A percentile compares a stretch with the other conserved stretches of the same genome.
phyloP scores from a whole-genome alignment of 305 asterid species.

The Fraxinus sp. region DNA sequence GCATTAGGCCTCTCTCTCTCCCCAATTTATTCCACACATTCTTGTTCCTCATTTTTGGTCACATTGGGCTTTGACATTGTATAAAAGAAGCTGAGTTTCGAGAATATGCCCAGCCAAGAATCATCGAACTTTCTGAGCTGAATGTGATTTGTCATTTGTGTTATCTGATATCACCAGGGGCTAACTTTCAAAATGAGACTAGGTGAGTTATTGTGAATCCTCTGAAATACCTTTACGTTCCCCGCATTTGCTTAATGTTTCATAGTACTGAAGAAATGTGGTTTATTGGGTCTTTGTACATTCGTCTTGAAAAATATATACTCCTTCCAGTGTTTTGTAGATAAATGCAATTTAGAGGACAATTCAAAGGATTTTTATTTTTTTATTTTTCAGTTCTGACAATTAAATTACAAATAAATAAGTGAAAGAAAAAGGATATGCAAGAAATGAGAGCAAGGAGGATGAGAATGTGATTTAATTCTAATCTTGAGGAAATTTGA shows the following conservation, averaged over 20 bases:
- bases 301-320: neutral
- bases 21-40: conserved; percentile 15
- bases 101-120: conserved; percentile 29
- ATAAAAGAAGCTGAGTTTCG: conserved; percentile 26
- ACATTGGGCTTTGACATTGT: conserved; percentile 31
- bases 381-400: neutral
- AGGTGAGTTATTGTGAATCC: conserved; percentile 39
- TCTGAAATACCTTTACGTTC: neutral
- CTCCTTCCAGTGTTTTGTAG: neutral
- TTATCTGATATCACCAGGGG: conserved; percentile 22
- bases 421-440: neutral
- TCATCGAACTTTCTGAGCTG: conserved; percentile 24
- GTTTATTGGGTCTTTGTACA: conserved; percentile 7
- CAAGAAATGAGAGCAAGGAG: conserved; percentile 3
- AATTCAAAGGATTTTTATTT: neutral
- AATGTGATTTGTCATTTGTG: conserved; percentile 9
- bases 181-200: conserved; percentile 49
- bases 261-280: neutral
- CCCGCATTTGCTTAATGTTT: conserved; percentile 12
- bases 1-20: conserved; percentile 7
- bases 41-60: conserved; percentile 30
- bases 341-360: neutral
- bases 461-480: neutral
- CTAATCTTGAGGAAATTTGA: neutral
- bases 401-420: neutral